Conservation (phyloP, 305 asterid species). For the Fraxinus angustifolia region DNA sequence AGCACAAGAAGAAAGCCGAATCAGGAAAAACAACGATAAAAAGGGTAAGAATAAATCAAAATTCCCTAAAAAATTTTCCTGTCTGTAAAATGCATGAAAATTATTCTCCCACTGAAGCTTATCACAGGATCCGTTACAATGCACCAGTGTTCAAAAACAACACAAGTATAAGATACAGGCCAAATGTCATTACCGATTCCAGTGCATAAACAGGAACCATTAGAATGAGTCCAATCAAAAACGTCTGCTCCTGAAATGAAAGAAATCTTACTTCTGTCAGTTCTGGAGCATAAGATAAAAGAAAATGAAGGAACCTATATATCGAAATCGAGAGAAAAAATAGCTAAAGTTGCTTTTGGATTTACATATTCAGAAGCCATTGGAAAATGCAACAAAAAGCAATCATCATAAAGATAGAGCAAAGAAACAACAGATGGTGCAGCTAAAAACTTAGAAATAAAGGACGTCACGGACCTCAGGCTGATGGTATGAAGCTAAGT, state of each 20-base stretch:
- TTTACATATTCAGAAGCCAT: conserved; percentile 2
- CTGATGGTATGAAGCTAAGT: conserved; percentile 82
- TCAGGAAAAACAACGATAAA: background rate
- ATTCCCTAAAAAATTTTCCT: background rate
- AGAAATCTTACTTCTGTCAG: conserved; percentile 15
- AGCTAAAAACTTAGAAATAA: background rate
- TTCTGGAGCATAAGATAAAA: conserved; percentile 8
- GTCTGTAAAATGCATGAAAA: background rate
- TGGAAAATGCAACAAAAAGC: background rate
- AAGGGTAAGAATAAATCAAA: background rate
- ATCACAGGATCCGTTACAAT: background rate
- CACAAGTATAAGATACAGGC: conserved; percentile 14
- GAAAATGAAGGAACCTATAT: conserved; percentile 8
- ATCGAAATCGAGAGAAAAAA: background rate
- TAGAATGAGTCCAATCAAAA: conserved; percentile 82
- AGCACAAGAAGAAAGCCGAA: background rate
- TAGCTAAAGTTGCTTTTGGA: background rate
- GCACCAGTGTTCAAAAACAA: conserved; percentile 4
- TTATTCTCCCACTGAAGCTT: background rate
- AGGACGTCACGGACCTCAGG: conserved; percentile 68
- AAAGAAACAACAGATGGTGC: background rate
- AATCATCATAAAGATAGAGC: background rate
- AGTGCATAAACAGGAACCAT: conserved; percentile 99
- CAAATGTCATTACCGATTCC: conserved; percentile 69
- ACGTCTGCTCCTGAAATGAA: conserved; percentile 86